A percentile compares a stretch with the other conserved stretches of the same genome.
These are phyloP conservation scores for Mycena alexandri DNA, from an alignment of 768 basidiomycete genomes.

Conservation along the genomic window DNA sequence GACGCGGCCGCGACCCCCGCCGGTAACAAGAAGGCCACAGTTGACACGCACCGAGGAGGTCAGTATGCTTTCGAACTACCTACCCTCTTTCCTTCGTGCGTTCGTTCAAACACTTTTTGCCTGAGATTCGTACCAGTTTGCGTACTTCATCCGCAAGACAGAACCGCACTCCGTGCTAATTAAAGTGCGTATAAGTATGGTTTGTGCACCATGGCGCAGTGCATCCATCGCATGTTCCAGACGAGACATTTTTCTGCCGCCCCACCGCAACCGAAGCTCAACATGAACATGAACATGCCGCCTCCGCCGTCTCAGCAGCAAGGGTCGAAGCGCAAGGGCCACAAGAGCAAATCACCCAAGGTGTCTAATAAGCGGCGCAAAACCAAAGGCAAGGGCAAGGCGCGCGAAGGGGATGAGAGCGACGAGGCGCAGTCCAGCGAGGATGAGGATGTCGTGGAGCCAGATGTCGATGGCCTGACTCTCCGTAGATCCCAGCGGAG, in stretches of 20 bases:
- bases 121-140: constrained; percentile 89
- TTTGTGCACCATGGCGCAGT: background rate
- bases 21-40: constrained; percentile 72
- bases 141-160: constrained; percentile 87
- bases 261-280: constrained; percentile 35
- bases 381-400: constrained; percentile 53
- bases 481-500: constrained; percentile 49
- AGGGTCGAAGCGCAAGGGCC: constrained; percentile 35
- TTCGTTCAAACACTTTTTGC: constrained; percentile 19
- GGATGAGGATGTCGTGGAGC: constrained; percentile 42
- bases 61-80: constrained; percentile 33
- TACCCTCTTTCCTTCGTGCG: constrained; percentile 9
- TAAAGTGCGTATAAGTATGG: constrained; percentile 66
- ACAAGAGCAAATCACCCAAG: constrained; percentile 39
- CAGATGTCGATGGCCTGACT: constrained; percentile 30
- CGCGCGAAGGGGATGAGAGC: constrained; percentile 41
- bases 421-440: constrained; percentile 37
- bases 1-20: constrained; percentile 55
- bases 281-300: constrained; percentile 8
- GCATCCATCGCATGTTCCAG: constrained; percentile 39
- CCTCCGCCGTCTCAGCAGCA: constrained; percentile 9
- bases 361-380: constrained; percentile 51
- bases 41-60: constrained; percentile 92
- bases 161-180: constrained; percentile 86
- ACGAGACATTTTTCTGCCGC: constrained; percentile 55